Conservation (phyloP, 805 yeast species). For the Spathaspora girioi region DNA sequence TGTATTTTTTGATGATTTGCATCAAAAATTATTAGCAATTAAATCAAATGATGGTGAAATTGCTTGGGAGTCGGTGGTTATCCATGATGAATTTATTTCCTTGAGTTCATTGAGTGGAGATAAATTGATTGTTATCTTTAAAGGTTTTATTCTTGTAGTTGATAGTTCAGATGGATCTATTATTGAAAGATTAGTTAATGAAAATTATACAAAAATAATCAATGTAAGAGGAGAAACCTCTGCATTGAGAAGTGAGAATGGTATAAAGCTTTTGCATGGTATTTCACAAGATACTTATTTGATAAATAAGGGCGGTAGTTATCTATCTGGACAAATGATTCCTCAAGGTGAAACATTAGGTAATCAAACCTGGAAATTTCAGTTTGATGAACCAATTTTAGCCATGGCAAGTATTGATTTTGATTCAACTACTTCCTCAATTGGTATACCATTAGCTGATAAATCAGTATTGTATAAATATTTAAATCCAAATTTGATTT, state of each 20-base stretch:
- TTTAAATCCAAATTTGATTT: conserved; percentile 63
- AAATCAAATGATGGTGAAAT: conserved; percentile 36
- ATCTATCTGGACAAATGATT: conserved; percentile 21
- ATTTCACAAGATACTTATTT: conserved; percentile 1
- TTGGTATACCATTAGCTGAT: conserved; percentile 68
- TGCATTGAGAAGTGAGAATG: background rate
- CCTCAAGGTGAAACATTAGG: conserved; percentile 8
- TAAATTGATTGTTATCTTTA: conserved; percentile 9
- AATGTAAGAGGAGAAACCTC: conserved; percentile 2
- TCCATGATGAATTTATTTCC: conserved; percentile 8
- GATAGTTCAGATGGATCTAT: conserved; percentile 12
- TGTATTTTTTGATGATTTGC: conserved; percentile 20
- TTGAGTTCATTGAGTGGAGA: conserved; percentile 9
- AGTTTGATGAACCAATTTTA: conserved; percentile 11
- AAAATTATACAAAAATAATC: conserved; percentile 1
- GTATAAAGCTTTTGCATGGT: background rate
- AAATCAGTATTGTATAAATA: conserved; percentile 80
- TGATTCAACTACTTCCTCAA: conserved; percentile 36
- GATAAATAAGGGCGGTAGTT: conserved; percentile 1
- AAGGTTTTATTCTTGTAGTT: conserved; percentile 7
- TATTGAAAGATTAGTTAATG: background rate
- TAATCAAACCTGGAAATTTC: conserved; percentile 28
- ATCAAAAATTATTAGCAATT: conserved; percentile 36
- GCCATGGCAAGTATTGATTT: conserved; percentile 17
- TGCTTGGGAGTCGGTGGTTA: conserved; percentile 31